These are phyloP conservation scores for Leonotis leonurus DNA, from an alignment of 257 asterid genomes.

Conservation along the genomic window DNA sequence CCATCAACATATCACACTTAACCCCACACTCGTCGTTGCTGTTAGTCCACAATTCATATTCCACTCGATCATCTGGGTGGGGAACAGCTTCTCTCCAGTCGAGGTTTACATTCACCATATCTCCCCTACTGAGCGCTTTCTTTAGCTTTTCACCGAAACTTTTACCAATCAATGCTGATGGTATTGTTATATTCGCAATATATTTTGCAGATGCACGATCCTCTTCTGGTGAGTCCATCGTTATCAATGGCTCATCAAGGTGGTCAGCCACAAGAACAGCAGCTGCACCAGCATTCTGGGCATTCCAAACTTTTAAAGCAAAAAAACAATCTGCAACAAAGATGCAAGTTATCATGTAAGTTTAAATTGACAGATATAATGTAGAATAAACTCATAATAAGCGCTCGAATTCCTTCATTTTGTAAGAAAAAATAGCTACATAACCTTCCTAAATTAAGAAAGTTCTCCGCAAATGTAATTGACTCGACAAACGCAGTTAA, in stretches of 20 bases:
- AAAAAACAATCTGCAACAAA: conserved; percentile 42
- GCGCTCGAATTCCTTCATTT: not conserved
- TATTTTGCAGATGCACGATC: conserved; percentile 33
- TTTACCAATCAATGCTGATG: conserved; percentile 41
- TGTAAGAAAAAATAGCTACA: not conserved
- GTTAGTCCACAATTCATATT: conserved; percentile 45
- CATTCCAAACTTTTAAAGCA: conserved; percentile 49
- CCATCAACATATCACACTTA: conserved; percentile 46
- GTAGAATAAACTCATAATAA: not conserved
- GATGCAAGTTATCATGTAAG: not conserved
- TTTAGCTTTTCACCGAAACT: conserved; percentile 35
- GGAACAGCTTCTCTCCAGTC: conserved; percentile 58
- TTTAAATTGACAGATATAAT: not conserved
- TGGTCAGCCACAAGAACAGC: conserved; percentile 51
- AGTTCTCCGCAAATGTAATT: not conserved
- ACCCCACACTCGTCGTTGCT: conserved; percentile 44
- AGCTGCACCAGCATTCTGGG: conserved; percentile 48
- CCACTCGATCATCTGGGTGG: conserved; percentile 50
- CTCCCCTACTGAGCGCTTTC: conserved; percentile 29
- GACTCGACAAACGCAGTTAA: not conserved
- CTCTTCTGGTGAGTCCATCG: conserved; percentile 46
- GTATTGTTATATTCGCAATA: conserved; percentile 40
- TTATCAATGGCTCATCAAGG: conserved; percentile 33
- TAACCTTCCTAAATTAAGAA: not conserved
- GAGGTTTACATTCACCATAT: conserved; percentile 45